Base-by-base conservation (phyloP, 345 rosid genomes). In the Psidium friedrichsthalianum region DNA sequence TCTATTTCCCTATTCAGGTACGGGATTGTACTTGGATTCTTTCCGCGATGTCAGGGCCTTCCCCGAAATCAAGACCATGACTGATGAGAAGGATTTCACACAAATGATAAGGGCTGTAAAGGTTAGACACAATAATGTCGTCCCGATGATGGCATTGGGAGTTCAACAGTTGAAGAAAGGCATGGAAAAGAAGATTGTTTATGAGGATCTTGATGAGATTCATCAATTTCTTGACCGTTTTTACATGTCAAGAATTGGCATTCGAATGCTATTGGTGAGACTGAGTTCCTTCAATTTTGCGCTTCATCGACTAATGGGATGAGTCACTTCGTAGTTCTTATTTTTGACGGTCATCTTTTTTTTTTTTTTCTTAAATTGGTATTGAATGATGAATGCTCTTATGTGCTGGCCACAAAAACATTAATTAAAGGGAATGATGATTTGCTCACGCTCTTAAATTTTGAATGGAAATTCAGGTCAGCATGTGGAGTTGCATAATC, bases 401-500 rank as follows among this genome's bases (percentile, higher is more conserved):
- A 7, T 20, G 76, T 64, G 44, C 22, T 64, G 44, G 76, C 84
- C 44, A 29, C n/a, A 83, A n/a, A 32, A 32, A 15, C 42, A 51
- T 20, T 27, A 80, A 29, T 61, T 53, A 29, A 81, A 52, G 74
- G 54, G 51, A 40, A 84, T 84, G 86, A 52, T 9, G 47, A 36
- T 32, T 56, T 76, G 21, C 52, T 51, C 81, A 51, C 32, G 32
- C 44, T 22, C 59, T 84, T 84, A n/a, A 74, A 32, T 61, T 83
- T 51, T 87, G 83, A 87, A 83, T 90, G 87, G 87, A 89, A 89
- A 84, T 91, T 74, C 97, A 96, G 99, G 98, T 92, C 99, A 98
- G 93, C 99, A 98, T 81, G 99, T 98, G 87, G 98, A 98, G 91
- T 89, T 98, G 92, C 99, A 98, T 90, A 96, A 96, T 89, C 97